A percentile compares a stretch with the other conserved stretches of the same genome.
Conservation (phyloP, 441 rosid species). For the California macrophylla region DNA sequence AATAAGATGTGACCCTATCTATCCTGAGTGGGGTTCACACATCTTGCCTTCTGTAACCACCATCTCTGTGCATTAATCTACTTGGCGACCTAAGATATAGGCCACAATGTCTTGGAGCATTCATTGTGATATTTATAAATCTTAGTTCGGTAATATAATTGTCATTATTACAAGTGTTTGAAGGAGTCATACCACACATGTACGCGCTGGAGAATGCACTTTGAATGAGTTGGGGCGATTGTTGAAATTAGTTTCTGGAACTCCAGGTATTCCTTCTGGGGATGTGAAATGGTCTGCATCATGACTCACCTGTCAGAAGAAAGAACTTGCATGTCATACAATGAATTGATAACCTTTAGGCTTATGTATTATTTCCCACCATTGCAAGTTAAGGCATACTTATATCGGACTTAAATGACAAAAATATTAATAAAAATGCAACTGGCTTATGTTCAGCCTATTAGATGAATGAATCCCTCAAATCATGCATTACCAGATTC, state of each 20-base stretch:
- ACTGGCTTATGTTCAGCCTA: background rate
- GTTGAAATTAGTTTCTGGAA: constrained; percentile 73
- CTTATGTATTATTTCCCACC: background rate
- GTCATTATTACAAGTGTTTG: background rate
- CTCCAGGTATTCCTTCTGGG: constrained; percentile 74
- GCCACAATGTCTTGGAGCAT: background rate
- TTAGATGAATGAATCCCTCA: background rate
- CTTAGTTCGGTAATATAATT: background rate
- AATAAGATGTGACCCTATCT: background rate
- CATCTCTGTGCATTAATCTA: background rate
- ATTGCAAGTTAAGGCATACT: background rate
- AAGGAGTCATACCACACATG: constrained; percentile 45
- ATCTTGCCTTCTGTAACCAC: background rate
- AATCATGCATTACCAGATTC: background rate
- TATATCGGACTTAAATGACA: background rate
- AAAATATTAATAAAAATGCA: too few species aligned
- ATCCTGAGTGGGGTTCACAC: background rate
- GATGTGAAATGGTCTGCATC: constrained; percentile 60
- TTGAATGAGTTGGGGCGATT: constrained; percentile 72
- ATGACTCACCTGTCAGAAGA: constrained; percentile 49
- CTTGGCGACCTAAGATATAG: background rate
- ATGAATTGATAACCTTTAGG: background rate
- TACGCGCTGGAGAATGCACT: constrained; percentile 56
- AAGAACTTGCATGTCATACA: constrained; percentile 6
- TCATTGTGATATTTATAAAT: background rate